Base-by-base conservation (phyloP, 2,329 filamentous ascomycete genomes). In the Truncatella angustata region DNA sequence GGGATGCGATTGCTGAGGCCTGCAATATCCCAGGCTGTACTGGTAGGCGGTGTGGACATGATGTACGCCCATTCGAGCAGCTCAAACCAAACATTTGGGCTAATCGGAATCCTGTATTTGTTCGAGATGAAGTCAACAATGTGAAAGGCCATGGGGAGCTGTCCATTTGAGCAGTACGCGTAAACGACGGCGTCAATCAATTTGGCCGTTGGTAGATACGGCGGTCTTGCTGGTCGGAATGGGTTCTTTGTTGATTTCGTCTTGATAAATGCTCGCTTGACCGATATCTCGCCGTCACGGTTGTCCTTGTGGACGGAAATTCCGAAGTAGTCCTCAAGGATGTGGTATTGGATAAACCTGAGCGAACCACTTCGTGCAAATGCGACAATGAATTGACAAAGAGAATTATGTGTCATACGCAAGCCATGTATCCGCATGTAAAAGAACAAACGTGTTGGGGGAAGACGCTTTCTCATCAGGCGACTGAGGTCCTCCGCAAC, bases 121-220 rank as follows among this genome's bases (percentile, higher is more conserved):
- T 69, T 69, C 0, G 88, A 86, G 44, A 92, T 66, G 58, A 81
- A 81, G 54, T 87, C 78, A 11, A 91, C 69, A 1, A 87, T 61
- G 36, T 79, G 75, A 23, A 86, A 62, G 11, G 82, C 87, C 2
- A 76, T 72, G 1, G 74, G 64, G 4, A 91, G 74, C 50, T 86
- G 76, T 44, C 80, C 84, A 66, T 86, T 89, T 55, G 76, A 78
- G n/a, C 86, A 81, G 56, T 86, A 88, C 1, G 77, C 73, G 62
- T 90, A 84, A 5, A 86, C 85, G n/a, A 92, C 70, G 7, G 85
- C 79, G 50, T 81, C 74, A 20, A 93, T 74, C 0, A 92, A 73
- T 2, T 73, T 71, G 6, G 66, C 56, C 0, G 80, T 82, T 2
- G 90, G 89, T 47, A 74, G 60, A 43, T 74, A n/a, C 6, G n/a